A percentile compares a stretch with the other conserved stretches of the same genome.
These are phyloP conservation scores for Caryopteris hybrid DNA, from an alignment of 305 asterid species.

Conservation along the genomic window DNA sequence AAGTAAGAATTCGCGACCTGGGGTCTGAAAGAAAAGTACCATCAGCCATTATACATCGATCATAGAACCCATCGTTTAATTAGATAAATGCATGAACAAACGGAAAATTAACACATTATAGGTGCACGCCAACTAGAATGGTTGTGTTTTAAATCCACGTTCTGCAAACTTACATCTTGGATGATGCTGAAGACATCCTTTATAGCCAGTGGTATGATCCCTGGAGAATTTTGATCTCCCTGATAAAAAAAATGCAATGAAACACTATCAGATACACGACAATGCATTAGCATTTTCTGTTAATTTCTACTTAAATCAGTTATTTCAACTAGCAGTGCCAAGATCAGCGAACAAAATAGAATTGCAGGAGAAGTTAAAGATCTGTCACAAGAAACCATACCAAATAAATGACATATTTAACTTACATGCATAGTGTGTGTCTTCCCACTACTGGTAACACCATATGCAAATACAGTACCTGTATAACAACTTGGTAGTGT, in stretches of 20 bases:
- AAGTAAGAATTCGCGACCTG: conserved; percentile 91
- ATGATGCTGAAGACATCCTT: conserved; percentile 97
- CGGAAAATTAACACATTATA: not conserved
- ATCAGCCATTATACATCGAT: conserved; percentile 15
- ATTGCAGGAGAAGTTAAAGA: not conserved
- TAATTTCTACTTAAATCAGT: not conserved
- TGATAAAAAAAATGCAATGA: conserved; percentile 24
- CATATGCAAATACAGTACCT: conserved; percentile 98
- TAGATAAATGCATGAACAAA: conserved; percentile 8
- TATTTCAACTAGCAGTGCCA: not conserved
- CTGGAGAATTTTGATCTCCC: conserved; percentile 95
- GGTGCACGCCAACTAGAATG: not conserved
- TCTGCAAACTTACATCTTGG: conserved; percentile 69
- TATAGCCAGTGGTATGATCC: conserved; percentile 92
- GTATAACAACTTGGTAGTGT: conserved; percentile 30
- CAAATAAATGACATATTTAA: conserved; percentile 8
- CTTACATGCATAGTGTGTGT: conserved; percentile 98
- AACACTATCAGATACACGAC: conserved; percentile 1
- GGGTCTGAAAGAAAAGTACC: conserved; percentile 67
- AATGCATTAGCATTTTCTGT: not conserved
- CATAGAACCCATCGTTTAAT: not conserved
- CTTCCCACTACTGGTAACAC: conserved; percentile 99
- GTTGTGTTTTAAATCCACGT: not conserved
- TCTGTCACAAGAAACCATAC: not conserved
- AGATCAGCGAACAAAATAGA: conserved; percentile 15